phyloP scores from a whole-genome alignment of 768 basidiomycete species.

The Xerocomellus intermedius region DNA sequence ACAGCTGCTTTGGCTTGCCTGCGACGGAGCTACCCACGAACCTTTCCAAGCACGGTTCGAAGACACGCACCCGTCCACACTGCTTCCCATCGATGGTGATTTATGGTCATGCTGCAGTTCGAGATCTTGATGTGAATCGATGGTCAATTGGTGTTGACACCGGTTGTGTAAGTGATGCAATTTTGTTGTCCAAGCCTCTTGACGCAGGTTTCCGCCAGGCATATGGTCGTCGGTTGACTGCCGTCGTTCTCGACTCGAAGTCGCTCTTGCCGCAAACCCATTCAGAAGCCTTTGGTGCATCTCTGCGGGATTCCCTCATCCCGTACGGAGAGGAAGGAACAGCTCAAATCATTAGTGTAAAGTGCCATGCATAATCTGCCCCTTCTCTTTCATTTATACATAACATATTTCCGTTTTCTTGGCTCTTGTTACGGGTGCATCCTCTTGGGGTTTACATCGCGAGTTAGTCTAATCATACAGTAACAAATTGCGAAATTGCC shows the following conservation, averaged over 20 bases:
- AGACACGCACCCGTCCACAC: conserved; percentile 37
- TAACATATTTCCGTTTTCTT: neutral
- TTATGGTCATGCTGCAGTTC: conserved; percentile 82
- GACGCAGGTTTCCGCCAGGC: conserved; percentile 33
- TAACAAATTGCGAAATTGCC: neutral
- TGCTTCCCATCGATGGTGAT: conserved; percentile 78
- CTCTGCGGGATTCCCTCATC: conserved; percentile 30
- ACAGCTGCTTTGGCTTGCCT: conserved; percentile 51
- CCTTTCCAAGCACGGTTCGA: neutral
- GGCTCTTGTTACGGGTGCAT: neutral
- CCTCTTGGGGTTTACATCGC: neutral
- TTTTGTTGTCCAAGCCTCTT: neutral
- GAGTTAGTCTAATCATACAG: neutral
- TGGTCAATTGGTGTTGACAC: conserved; percentile 87
- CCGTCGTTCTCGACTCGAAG: conserved; percentile 54
- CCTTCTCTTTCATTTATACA: neutral
- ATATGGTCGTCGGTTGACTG: conserved; percentile 62
- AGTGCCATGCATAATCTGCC: conserved; percentile 34
- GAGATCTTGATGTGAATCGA: conserved; percentile 77
- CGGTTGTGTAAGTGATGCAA: conserved; percentile 63
- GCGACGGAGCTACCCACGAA: neutral
- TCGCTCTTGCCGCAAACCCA: conserved; percentile 14
- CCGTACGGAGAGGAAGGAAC: conserved; percentile 56
- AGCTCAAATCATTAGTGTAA: conserved; percentile 52
- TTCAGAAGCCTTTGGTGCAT: conserved; percentile 17